Base-by-base conservation (phyloP, 352 stramenopile species). In the Globisporangium splendens region DNA sequence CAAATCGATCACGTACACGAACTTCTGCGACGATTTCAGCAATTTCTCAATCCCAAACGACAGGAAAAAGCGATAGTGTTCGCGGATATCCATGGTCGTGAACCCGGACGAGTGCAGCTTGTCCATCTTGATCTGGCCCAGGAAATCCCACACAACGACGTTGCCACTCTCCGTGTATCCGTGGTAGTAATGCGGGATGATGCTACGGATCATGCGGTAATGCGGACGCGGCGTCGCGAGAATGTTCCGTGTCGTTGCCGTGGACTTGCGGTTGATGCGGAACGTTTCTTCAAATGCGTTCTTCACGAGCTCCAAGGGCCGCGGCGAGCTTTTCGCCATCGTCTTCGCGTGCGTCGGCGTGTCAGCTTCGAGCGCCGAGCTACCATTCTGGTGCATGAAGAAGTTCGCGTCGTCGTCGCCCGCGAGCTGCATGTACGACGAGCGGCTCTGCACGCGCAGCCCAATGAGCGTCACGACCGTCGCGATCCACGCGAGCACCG, bases 121-220 rank as follows among this genome's bases (percentile, higher is more conserved):
- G 48, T 91, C 80, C 77, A 89, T 83, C 50, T 93, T 89, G 61
- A 91, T 81, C 47, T 86, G 77, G 1, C 83, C 83, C 14, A 93
- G 43, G 31, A 91, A 90, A 41, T 93, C 83, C 80, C 80, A 93
- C 38, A 90, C 72, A 12, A 93, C 67, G 10, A 89, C 74, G 56
- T 91, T 62, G 8, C 83, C 83, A 14, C 82, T 65, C 1, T 74
- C 72, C 3, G 78, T 89, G 63, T 87, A 93, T 24, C 83, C 83
- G 46, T 93, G 83, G 24, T 82, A 91, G 28, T 84, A 90, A 41
- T 93, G 83, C 7, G 83, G 83, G 18, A 93, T 41, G 49, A 93
- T 84, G 47, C 61, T 70, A 21, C 80, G 80, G 33, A 93, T 88
- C 49, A 75, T 75, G 20, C 79, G 79, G 52, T 86, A 93, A 62